phyloP scores from a whole-genome alignment of 1,139 yeast species.

The Geotrichum aggregatum region DNA sequence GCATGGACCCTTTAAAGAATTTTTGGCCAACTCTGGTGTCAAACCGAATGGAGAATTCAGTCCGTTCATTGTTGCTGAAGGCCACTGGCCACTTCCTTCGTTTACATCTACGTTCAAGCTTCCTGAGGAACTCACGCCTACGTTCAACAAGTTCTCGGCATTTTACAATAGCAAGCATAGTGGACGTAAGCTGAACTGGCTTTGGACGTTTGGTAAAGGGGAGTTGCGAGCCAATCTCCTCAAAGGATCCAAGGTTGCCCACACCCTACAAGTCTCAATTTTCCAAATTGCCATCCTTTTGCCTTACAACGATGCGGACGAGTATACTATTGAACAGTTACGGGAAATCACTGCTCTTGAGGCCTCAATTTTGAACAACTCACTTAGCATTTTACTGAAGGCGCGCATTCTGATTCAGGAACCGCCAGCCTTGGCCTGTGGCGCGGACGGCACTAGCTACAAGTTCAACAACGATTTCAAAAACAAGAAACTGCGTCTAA shows the following conservation, averaged over 20 bases:
- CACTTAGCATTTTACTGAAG: slow-evolving; percentile 73
- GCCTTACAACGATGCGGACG: slow-evolving; percentile 65
- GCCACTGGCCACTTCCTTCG: slow-evolving; percentile 80
- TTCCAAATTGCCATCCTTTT: slow-evolving; percentile 82
- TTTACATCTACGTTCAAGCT: slow-evolving; percentile 49
- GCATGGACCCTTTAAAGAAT: slow-evolving; percentile 56
- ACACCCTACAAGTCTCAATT: slow-evolving; percentile 79
- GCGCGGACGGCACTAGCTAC: slow-evolving; percentile 52
- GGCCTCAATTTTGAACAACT: slow-evolving; percentile 62
- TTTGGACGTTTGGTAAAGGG: slow-evolving; percentile 92
- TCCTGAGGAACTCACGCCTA: slow-evolving; percentile 59
- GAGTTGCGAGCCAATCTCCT: slow-evolving; percentile 87
- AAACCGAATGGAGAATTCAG: slow-evolving; percentile 51
- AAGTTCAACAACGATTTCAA: slow-evolving; percentile 77
- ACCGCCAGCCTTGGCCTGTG: slow-evolving; percentile 39
- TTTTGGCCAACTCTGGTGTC: slow-evolving; percentile 40
- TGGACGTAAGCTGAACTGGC: slow-evolving; percentile 90
- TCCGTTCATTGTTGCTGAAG: slow-evolving; percentile 77
- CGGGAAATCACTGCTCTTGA: slow-evolving; percentile 66
- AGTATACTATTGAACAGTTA: slow-evolving; percentile 59
- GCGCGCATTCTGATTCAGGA: slow-evolving; percentile 65
- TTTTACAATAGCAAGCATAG: slow-evolving; percentile 72
- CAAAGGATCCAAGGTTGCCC: slow-evolving; percentile 61
- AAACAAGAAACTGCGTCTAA: slow-evolving; percentile 78
- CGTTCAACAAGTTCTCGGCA: slow-evolving; percentile 63